Base-by-base conservation (phyloP, 805 yeast genomes). In the Lachancea dasiensis region DNA sequence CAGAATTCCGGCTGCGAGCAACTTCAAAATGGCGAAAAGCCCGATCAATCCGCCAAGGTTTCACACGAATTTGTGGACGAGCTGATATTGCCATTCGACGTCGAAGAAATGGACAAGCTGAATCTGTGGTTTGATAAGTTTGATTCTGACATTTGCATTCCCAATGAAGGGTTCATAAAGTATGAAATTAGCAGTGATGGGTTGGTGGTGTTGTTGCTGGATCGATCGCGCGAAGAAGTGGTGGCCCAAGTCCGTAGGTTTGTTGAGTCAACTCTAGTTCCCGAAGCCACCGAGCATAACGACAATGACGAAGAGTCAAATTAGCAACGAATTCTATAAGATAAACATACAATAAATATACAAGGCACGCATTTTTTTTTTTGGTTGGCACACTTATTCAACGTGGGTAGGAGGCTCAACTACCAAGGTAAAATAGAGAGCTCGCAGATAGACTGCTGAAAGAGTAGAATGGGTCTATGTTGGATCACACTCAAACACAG, bases 161-260 rank as follows among this genome's bases (percentile, higher is more conserved):
- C 64, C 34, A 60, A 61, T 35, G 65, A 61, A 41, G 64, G 64
- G 9, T 58, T 56, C 45, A 58, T 61, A 27, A 61, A 61, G 28
- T 61, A 61, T 38, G 65, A 61, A 38, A 61, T 61, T 32, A 61
- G 57, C 22, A 61, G 63, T 38, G 65, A 61, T 42, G 65, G 65
- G 20, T 40, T 61, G 24, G 59, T 61, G 26, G 56, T 61, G 1
- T 39, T 61, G 18, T 46, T 61, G 22, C 39, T 61, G 10, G 61
- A 56, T 34, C 49, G 58, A 32, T 50, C 52, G 8, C 35, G 52
- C 19, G 57, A 49, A 39, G 44, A 48, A 21, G 45, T 58, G 16
- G 51, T 56, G n/a, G 46, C 44, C 4, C 41, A 52, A 15, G 58
- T 61, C 7, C 53, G 49, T 19, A 33, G 40, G 10, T 61, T 58